Percentiles rank a stretch among this genome's conserved stretches.
phyloP scores from a whole-genome alignment of 352 stramenopile species.

The Phytopythium ostracodes region DNA sequence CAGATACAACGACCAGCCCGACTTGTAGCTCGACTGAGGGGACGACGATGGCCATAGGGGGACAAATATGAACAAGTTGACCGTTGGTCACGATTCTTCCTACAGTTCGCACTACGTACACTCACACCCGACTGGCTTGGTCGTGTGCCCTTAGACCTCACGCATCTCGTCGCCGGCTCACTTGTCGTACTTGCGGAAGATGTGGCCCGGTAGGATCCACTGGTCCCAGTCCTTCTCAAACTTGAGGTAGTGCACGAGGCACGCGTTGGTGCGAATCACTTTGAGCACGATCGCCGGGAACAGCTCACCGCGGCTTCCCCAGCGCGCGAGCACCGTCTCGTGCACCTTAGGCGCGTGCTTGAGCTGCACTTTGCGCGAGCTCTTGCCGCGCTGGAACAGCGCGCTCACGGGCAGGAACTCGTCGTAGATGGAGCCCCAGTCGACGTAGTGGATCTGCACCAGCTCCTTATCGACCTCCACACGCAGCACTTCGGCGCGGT shows the following conservation, averaged over 20 bases:
- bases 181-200: conserved; percentile 70
- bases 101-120: not conserved
- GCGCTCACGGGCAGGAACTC: conserved; percentile 64
- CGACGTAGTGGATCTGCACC: conserved; percentile 74
- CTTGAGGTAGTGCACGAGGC: conserved; percentile 80
- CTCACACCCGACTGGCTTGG: not conserved
- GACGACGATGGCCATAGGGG: not conserved
- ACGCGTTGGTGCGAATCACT: conserved; percentile 71
- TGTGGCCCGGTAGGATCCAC: conserved; percentile 73
- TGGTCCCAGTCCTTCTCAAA: conserved; percentile 85
- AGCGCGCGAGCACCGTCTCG: conserved; percentile 69
- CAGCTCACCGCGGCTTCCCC: conserved; percentile 61
- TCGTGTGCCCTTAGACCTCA: not conserved
- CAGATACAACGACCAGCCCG: conserved; percentile 47
- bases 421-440: conserved; percentile 83
- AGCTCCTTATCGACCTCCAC: conserved; percentile 67
- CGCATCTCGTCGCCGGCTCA: not conserved
- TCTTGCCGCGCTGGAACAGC: conserved; percentile 52
- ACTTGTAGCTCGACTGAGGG: conserved; percentile 5
- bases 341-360: conserved; percentile 64
- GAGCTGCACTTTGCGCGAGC: conserved; percentile 47
- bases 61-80: not conserved
- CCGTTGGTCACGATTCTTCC: not conserved
- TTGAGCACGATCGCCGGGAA: conserved; percentile 81
- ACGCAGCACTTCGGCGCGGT: conserved; percentile 58